These are phyloP conservation scores for Aspergillus melleus DNA, from an alignment of 2,329 filamentous ascomycete genomes.

Conservation along the genomic window DNA sequence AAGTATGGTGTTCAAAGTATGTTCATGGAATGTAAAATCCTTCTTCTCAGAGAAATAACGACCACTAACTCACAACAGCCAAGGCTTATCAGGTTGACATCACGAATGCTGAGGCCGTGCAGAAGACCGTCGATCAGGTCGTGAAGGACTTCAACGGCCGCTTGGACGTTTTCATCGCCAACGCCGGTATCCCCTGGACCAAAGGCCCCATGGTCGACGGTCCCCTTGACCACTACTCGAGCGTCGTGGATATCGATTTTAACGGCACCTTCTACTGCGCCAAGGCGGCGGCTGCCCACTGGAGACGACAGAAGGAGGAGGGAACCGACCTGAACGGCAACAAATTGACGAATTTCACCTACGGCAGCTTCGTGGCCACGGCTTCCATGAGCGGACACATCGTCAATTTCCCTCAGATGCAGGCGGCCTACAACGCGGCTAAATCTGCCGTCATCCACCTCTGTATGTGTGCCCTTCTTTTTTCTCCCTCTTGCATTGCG, in stretches of 20 bases:
- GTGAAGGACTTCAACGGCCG: slow-evolving; percentile 69
- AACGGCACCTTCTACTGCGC: slow-evolving; percentile 79
- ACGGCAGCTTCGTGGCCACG: slow-evolving; percentile 74
- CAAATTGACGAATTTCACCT: slow-evolving; percentile 59
- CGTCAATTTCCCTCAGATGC: slow-evolving; percentile 73
- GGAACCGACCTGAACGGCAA: slow-evolving; percentile 63
- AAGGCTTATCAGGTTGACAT: slow-evolving; percentile 53
- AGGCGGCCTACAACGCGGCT: slow-evolving; percentile 71
- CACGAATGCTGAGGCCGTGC: slow-evolving; percentile 42
- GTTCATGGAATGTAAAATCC: slow-evolving; percentile 4
- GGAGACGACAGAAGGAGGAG: slow-evolving; percentile 68
- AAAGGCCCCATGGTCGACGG: slow-evolving; percentile 68
- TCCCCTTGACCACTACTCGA: slow-evolving; percentile 62
- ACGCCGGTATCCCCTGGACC: slow-evolving; percentile 74
- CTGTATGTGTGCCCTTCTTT: slow-evolving; percentile 46
- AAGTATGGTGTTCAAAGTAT: slow-evolving; percentile 64
- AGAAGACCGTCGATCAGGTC: slow-evolving; percentile 42
- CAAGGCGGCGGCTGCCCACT: slow-evolving; percentile 67
- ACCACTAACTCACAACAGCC: slow-evolving; percentile 30
- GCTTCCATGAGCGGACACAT: slow-evolving; percentile 78
- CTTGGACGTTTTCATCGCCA: slow-evolving; percentile 77
- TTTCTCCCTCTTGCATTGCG: neutral
- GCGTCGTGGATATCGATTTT: slow-evolving; percentile 70
- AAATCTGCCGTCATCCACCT: slow-evolving; percentile 62
- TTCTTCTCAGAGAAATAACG: neutral